Conservation (phyloP, 2,329 filamentous ascomycete genomes). For the Phialophora verrucosa region DNA sequence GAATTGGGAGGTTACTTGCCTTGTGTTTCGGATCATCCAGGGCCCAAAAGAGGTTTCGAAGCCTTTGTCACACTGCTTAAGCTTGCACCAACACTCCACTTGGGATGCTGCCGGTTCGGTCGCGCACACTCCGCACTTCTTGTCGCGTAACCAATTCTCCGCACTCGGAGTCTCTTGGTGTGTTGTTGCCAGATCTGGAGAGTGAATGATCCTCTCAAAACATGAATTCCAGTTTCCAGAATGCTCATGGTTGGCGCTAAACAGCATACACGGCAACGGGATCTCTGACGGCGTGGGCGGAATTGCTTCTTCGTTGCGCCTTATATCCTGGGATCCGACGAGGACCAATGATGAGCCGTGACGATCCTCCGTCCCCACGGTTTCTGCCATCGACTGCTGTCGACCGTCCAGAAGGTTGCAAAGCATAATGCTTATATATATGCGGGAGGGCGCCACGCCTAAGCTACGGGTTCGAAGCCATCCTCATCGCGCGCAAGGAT, state of each 20-base stretch:
- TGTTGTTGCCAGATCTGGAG: neutral
- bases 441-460: too few relatives aligned
- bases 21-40: neutral
- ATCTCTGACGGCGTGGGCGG: neutral
- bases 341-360: conserved; percentile 1
- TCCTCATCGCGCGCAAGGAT: neutral
- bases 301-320: neutral
- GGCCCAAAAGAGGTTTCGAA: too few relatives aligned
- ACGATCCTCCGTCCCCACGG: neutral
- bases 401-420: too few relatives aligned
- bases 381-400: too few relatives aligned
- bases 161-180: too few relatives aligned
- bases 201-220: neutral
- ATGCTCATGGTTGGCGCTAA: neutral
- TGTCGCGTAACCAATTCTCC: too few relatives aligned
- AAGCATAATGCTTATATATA: too few relatives aligned
- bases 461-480: neutral
- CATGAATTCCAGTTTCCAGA: neutral
- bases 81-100: neutral
- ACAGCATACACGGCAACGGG: neutral
- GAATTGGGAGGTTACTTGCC: neutral
- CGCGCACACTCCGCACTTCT: too few relatives aligned
- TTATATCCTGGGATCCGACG: neutral
- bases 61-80: conserved; percentile 1
- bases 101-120: too few relatives aligned